Evolutionary conservation across 1,284 basidiomycete species (phyloP), one percentile per base, ranked within the genome.

Genomic region (Cryptococcus depauperatus): DNA sequence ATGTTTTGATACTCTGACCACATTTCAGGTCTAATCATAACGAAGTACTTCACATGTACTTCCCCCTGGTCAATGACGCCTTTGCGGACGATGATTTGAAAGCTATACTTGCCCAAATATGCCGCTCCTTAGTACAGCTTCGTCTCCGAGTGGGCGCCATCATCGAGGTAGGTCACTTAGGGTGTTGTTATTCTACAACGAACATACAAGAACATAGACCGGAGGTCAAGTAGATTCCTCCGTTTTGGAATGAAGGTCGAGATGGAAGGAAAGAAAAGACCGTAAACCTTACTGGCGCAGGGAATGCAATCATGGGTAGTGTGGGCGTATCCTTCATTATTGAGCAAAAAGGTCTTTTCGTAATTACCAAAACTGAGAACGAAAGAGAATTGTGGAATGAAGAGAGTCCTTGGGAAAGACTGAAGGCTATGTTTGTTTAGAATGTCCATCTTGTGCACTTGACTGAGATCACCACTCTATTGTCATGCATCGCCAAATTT

Each of bases 261-360:
- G 39, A 46, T 14, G 57, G 47, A 8, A 34, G 30, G 2, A 41
- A 54, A 9, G 52, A 28, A 10, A 51, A 45, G 33, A 59, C 68
- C 4, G 57, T 65, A 1, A 67, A 69, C 46, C 67, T 66, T 6
- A 70, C 68, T 1, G 68, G 68, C 1, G 66, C 63, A 0, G 68
- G 68, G 1, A 70, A 70, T 47, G 61, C 63, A 19, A 67, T 69
- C 48, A 61, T 69, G 57, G 68, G 57, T 1, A 66, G 57, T 14
- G 64, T 69, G 10, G 62, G 66, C 1, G 66, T 67, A 3, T 61
- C 58, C 1, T 69, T 65, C 35, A 56, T 59, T 7, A 65, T 70
- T 27, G 61, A 69, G 48, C 66, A 70, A 43, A 50, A 64, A 44
- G 68, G 68, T 18, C 49, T 67, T 27, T 64, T 67, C 3, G 34